Conservation (phyloP, 176 grass and related monocot species). For the Triticum monococcum region DNA sequence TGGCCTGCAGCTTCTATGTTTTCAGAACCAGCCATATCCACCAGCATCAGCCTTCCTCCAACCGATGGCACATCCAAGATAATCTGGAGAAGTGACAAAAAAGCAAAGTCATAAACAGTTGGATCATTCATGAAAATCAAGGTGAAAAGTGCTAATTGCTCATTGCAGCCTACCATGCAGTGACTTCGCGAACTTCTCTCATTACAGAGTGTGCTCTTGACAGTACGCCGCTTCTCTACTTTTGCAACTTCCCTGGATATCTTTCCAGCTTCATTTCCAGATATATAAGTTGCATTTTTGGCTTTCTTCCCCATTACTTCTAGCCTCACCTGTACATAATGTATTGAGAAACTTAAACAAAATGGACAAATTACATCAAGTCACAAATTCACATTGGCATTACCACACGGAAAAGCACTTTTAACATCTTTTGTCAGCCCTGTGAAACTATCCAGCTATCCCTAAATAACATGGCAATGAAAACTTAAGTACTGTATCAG, state of each 20-base stretch:
- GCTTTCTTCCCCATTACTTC: conserved; percentile 93
- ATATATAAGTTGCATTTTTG: conserved; percentile 86
- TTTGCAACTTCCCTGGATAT: conserved; percentile 86
- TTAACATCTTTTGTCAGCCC: background rate
- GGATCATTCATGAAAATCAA: background rate
- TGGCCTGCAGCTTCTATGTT: conserved; percentile 96
- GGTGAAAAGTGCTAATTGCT: background rate
- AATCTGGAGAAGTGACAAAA: conserved; percentile 42
- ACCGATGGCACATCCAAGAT: conserved; percentile 93
- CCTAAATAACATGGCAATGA: background rate
- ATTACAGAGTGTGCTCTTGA: conserved; percentile 88
- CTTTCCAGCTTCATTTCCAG: conserved; percentile 78
- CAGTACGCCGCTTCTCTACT: conserved; percentile 74
- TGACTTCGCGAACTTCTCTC: conserved; percentile 91
- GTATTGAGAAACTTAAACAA: conserved; percentile 8
- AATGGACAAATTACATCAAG: background rate
- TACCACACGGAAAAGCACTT: background rate
- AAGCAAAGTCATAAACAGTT: background rate
- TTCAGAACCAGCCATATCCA: conserved; percentile 96
- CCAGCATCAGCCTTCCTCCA: conserved; percentile 90
- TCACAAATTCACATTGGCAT: background rate
- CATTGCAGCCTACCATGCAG: conserved; percentile 66
- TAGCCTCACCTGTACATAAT: conserved; percentile 52
- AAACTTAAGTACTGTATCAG: background rate
- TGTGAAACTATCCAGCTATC: background rate